These are phyloP conservation scores for Thyridium curvatum DNA, from an alignment of 2,329 filamentous ascomycete genomes.

Conservation along the genomic window DNA sequence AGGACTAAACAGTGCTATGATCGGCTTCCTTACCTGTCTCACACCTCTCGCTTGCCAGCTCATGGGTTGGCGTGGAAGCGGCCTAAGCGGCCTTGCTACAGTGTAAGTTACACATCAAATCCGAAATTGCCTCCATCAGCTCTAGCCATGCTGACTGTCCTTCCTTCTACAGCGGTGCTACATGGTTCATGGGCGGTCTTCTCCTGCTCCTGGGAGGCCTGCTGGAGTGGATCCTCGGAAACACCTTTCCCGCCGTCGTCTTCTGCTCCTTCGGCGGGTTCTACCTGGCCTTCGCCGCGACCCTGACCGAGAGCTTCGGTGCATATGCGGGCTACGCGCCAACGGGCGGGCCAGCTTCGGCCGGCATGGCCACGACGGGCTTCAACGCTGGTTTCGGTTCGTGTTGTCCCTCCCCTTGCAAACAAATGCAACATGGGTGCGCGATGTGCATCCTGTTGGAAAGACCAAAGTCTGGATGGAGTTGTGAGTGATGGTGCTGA, in stretches of 20 bases:
- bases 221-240: slow-evolving; percentile 41
- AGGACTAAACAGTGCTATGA: slow-evolving; percentile 31
- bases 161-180: slow-evolving; percentile 7
- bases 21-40: slow-evolving; percentile 39
- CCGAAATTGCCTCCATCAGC: too few relatives aligned
- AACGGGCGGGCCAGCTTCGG: slow-evolving; percentile 13
- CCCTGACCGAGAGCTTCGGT: slow-evolving; percentile 38
- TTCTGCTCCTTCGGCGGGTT: slow-evolving; percentile 41
- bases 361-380: slow-evolving; percentile 21
- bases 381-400: slow-evolving; percentile 40
- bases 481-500: too few relatives aligned
- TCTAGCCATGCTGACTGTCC: not conserved
- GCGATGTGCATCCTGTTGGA: too few relatives aligned
- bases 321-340: slow-evolving; percentile 29
- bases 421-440: too few relatives aligned
- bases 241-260: slow-evolving; percentile 46
- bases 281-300: slow-evolving; percentile 41
- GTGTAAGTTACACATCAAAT: slow-evolving; percentile 33
- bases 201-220: slow-evolving; percentile 36
- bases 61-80: slow-evolving; percentile 40
- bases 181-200: slow-evolving; percentile 35
- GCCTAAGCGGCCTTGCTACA: slow-evolving; percentile 37
- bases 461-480: too few relatives aligned
- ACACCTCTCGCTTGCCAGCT: slow-evolving; percentile 31
- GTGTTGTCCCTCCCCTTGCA: not conserved